Evolutionary conservation across 441 rosid species (phyloP), one percentile per base, ranked within the genome.

Genomic region (Eutrema salsugineum): DNA sequence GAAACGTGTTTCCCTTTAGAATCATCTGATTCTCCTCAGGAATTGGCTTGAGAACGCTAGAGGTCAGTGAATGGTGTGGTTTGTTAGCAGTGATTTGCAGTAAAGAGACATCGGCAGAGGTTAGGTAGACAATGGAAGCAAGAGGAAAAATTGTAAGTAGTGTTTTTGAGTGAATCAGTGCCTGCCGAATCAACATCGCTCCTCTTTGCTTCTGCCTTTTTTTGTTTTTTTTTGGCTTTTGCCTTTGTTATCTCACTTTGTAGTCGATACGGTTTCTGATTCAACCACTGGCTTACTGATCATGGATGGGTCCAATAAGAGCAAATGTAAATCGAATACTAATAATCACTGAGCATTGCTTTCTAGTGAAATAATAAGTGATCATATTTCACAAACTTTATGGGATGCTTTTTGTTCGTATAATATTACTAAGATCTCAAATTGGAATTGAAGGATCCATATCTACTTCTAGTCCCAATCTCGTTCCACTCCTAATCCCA

Each of bases 1-100:
- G 97, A 85, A 3, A 87, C 93, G 3, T 91, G 97, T 79, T 93
- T 46, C 74, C 94, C 93, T 8, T 77, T 88, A 42, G 68, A 40
- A 12, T 69, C 71, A 3, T 68, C 39, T 54, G 68, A 54, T 30
- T 70, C 66, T 48, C 56, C 76, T 32, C 72, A 70, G 63, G 72
- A 57, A 14, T 58, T 77, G 11, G 72, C 33, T 42, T 67, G 68
- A 67, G 54, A 11, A 30, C 15, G 22, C 22, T 35, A 28, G 40
- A 36, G 58, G 24, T 19, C 46, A 43, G 39, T 62, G 67, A 46
- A 44, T 56, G 64, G 9, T 63, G 47, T 7, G 49, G 8, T 63
- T 55, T 36, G 64, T 3, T 62, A 64, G 49, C 44, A 35, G 30
- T 3, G 8, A 24, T 24, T 6, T 60, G 63, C 8, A 53, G 46